phyloP scores from a whole-genome alignment of 148 eudicot species.

The Tetragonia tetragonoides region DNA sequence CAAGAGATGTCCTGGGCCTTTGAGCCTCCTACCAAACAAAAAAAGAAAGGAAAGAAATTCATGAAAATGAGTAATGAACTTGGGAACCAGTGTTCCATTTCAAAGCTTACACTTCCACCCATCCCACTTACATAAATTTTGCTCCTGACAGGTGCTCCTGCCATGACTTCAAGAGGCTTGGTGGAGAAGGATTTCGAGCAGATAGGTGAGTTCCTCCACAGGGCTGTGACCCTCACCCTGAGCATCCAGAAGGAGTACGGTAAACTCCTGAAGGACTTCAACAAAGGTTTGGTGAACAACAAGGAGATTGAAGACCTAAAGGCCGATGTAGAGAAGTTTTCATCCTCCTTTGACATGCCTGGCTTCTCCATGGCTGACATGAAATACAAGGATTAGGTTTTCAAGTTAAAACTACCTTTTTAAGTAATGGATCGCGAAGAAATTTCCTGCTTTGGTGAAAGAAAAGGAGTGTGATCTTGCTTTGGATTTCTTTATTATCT shows the following conservation, averaged over 20 bases:
- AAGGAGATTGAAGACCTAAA: constrained; percentile 82
- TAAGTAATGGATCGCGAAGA: neutral
- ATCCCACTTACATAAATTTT: neutral
- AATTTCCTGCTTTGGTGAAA: neutral
- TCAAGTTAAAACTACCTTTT: neutral
- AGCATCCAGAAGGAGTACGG: constrained; percentile 89
- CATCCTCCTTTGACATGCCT: constrained; percentile 91
- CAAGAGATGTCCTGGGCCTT: too few species aligned
- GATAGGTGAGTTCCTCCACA: constrained; percentile 94
- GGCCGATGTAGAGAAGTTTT: constrained; percentile 85
- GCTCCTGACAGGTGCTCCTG: constrained; percentile 70
- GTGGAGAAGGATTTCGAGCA: constrained; percentile 97
- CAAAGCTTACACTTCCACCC: too few species aligned
- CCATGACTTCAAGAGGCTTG: constrained; percentile 98
- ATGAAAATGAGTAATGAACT: too few species aligned
- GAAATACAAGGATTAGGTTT: constrained; percentile 77
- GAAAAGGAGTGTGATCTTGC: constrained; percentile 1
- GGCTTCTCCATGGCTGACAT: constrained; percentile 79
- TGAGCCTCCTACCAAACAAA: too few species aligned
- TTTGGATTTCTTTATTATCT: neutral
- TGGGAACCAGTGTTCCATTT: too few species aligned
- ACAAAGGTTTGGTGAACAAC: constrained; percentile 95
- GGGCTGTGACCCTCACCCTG: constrained; percentile 74
- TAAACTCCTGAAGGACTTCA: constrained; percentile 94
- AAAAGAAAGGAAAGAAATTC: too few species aligned